Conservation (phyloP, 2,329 filamentous ascomycete species). For the Byssoonygena ceratinophila region DNA sequence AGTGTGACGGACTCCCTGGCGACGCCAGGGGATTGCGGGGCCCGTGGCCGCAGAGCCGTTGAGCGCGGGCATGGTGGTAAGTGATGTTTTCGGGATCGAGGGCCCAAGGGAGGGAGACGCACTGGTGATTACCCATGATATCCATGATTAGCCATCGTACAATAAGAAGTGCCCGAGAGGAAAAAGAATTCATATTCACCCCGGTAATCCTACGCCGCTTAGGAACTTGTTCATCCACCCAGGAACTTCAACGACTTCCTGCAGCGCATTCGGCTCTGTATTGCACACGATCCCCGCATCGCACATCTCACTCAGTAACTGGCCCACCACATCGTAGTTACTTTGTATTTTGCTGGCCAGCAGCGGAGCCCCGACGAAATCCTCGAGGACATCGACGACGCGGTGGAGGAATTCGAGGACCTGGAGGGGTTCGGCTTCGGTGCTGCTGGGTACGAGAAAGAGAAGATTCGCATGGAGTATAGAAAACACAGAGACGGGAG, state of each 20-base stretch:
- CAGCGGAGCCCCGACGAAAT: slow-evolving; percentile 82
- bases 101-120: slow-evolving; percentile 35
- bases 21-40: slow-evolving; percentile 69
- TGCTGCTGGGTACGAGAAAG: slow-evolving; percentile 72
- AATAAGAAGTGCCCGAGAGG: not conserved
- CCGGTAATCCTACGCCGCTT: slow-evolving; percentile 73
- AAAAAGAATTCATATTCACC: slow-evolving; percentile 40
- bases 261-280: slow-evolving; percentile 83
- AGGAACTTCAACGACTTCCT: slow-evolving; percentile 85
- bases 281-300: slow-evolving; percentile 82
- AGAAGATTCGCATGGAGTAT: slow-evolving; percentile 78
- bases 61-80: slow-evolving; percentile 23
- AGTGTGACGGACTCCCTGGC: slow-evolving; percentile 85
- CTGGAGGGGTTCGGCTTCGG: slow-evolving; percentile 78
- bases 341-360: slow-evolving; percentile 76
- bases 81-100: slow-evolving; percentile 33
- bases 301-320: slow-evolving; percentile 90
- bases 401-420: slow-evolving; percentile 92
- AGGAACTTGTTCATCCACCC: slow-evolving; percentile 81
- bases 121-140: slow-evolving; percentile 20
- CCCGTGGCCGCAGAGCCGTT: slow-evolving; percentile 27
- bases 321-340: slow-evolving; percentile 87
- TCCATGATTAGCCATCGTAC: not conserved
- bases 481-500: slow-evolving; percentile 80
- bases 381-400: slow-evolving; percentile 82